Base-by-base conservation (phyloP, 768 basidiomycete genomes). In the Kwoniella bestiolae region DNA sequence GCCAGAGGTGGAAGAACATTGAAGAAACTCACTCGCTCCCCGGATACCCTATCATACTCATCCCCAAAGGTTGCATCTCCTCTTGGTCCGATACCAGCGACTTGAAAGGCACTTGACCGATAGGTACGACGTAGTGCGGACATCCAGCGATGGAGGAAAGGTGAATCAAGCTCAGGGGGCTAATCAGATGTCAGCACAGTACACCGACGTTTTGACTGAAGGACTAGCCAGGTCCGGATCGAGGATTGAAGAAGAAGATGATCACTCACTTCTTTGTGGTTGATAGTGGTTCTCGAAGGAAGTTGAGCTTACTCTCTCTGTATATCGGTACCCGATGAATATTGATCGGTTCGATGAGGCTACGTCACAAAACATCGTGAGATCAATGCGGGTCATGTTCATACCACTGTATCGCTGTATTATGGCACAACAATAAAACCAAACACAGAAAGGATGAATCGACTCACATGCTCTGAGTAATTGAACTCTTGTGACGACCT, bases 41-140 rank as follows among this genome's bases (percentile, higher is more conserved):
- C 23, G 60, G 60, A 61, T 61, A 52, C 23, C 45, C 49, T 12
- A 52, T 52, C n/a, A 61, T 21, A 29, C 60, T 52, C 50, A 72
- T 67, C 2, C 60, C 46, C 5, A 72, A 57, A n/a, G 71, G 47
- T 34, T 61, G 51, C 65, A 68, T 63, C 55, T 72, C 71, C 26
- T 52, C 52, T 58, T 45, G 31, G 5, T 49, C 49, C 25, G 68
- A 69, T 44, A 79, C 63, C 23, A 67, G 62, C n/a, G 64, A 68
- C 35, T 70, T 60, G 66, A 74, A 79, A 5, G 71, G 60, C 0
- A 74, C 75, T 62, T 81, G 75, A 31, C 75, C 77, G 41, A 81
- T 67, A 3, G 73, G 73, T 18, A 73, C 50, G 32, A 71, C 70
- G 56, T 58, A 59, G 28, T 70, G 66, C 4, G 63, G 66, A 41